Evolutionary conservation across 441 rosid species (phyloP), one percentile per base, ranked within the genome.

Genomic region (Pelargonium citronellum): DNA sequence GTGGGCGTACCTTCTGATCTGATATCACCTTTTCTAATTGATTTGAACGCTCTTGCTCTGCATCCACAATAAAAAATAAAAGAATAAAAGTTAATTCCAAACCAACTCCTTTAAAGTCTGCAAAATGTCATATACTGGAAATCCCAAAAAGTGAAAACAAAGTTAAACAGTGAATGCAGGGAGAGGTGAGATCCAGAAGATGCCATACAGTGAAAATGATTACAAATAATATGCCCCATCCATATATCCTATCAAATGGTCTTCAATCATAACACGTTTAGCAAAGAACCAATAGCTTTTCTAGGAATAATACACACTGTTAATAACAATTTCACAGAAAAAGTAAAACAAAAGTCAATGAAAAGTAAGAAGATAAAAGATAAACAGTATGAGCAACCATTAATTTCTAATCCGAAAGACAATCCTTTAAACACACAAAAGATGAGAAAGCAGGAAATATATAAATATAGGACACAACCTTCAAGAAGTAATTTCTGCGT

Each of bases 401-500:
- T 51, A 51, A 51, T n/a, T 0, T 51, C 19, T n/a, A 15, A 51
- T 51, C 58, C 19, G 58, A 51, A 51, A 51, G 58, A 34, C 39
- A 5, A 5, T 34, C 39, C 39, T 34, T 51, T 24, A 65, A 7
- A 17, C 58, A n/a, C 15, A 27, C 13, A 15, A n/a, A 71, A 63
- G 58, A 69, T 43, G 6, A 19, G 68, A 69, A 61, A 41, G 27
- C 39, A 16, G 2, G 2, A 20, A 49, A 57, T 41, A 47, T 66
- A 15, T 43, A 34, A 68, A 69, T 17, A 49, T 20, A 51, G 44
- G 58, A 66, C 8, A 37, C n/a, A 16, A 92, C 96, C 98, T 86
- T 80, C 79, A 2, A 19, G 24, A 15, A 69, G 74, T 51, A 68
- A 51, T 74, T 67, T 69, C 62, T 77, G 80, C 15, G 64, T 69